Percentiles rank a stretch among this genome's conserved stretches.
These are phyloP conservation scores for Ophiostoma fasciatum DNA, from an alignment of 2,329 filamentous ascomycete species.

Conservation along the genomic window DNA sequence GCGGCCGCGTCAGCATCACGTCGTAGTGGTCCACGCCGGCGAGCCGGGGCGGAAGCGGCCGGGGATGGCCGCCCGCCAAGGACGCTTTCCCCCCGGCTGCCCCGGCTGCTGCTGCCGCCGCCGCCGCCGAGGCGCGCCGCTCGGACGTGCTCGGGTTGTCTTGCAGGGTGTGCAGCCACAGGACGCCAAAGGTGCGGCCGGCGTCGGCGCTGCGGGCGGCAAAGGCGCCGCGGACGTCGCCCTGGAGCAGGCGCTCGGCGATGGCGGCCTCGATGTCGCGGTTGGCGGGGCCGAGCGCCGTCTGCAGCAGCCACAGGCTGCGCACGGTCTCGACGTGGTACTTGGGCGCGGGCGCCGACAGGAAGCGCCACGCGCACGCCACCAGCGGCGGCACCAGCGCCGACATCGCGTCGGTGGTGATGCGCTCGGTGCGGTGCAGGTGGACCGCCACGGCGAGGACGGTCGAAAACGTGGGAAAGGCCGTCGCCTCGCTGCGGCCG, in stretches of 20 bases:
- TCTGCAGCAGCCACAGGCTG: slow-evolving; percentile 74
- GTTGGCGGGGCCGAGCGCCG: slow-evolving; percentile 47
- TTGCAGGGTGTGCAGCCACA: slow-evolving; percentile 71
- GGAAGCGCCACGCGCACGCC: slow-evolving; percentile 58
- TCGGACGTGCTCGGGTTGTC: slow-evolving; percentile 35
- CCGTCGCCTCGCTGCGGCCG: slow-evolving; percentile 15
- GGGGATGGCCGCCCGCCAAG: no score
- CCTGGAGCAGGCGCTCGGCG: slow-evolving; percentile 49
- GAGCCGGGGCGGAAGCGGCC: slow-evolving; percentile 32
- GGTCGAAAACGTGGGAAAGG: slow-evolving; percentile 43
- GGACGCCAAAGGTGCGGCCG: slow-evolving; percentile 54
- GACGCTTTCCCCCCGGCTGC: no score
- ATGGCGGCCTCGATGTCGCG: slow-evolving; percentile 72
- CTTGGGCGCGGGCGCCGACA: slow-evolving; percentile 73
- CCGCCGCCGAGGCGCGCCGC: slow-evolving; percentile 32
- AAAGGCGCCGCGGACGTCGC: slow-evolving; percentile 32
- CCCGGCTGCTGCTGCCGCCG: no score
- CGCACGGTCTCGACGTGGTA: slow-evolving; percentile 89
- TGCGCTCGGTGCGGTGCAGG: slow-evolving; percentile 37
- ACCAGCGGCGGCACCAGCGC: slow-evolving; percentile 55
- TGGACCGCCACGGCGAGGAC: slow-evolving; percentile 42
- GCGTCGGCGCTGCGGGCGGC: slow-evolving; percentile 38
- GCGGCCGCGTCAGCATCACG: slow-evolving; percentile 61
- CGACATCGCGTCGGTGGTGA: slow-evolving; percentile 37
- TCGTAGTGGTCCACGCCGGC: slow-evolving; percentile 49